A percentile compares a stretch with the other conserved stretches of the same genome.
Evolutionary conservation across 371 early-diverging fungal genomes (phyloP).

Genomic region (Parasitella parasitica): DNA sequence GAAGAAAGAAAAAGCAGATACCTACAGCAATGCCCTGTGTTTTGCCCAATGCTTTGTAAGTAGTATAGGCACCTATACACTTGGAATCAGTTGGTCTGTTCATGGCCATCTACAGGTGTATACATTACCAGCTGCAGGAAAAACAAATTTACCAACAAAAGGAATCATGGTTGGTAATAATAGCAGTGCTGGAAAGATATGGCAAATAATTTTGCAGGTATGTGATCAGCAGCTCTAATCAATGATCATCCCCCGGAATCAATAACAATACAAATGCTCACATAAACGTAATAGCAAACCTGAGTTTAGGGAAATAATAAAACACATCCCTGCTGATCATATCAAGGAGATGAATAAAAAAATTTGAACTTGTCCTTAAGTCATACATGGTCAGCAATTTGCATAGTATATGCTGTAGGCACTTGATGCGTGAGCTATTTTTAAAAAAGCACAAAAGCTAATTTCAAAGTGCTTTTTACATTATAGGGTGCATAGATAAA

Average conservation of each 20-base stretch:
- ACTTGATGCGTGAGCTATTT: no score
- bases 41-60: slow-evolving; percentile 46
- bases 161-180: slow-evolving; percentile 56
- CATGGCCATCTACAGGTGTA: not conserved
- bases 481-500: no score
- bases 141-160: slow-evolving; percentile 54
- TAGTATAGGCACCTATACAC: slow-evolving; percentile 42
- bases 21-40: slow-evolving; percentile 46
- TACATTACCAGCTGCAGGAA: slow-evolving; percentile 61
- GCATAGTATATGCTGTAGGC: no score
- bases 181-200: no score
- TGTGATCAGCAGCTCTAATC: not conserved
- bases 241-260: not conserved
- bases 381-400: no score
- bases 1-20: slow-evolving; percentile 48
- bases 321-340: not conserved
- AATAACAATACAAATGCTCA: not conserved
- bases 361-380: no score
- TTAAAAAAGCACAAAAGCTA: no score
- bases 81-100: not conserved
- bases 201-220: no score
- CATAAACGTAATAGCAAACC: not conserved
- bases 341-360: not conserved
- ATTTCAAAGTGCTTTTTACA: no score
- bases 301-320: not conserved